Evolutionary conservation across 495 filamentous ascomycete genomes (phyloP).

Genomic region (Tricharina praecox): DNA sequence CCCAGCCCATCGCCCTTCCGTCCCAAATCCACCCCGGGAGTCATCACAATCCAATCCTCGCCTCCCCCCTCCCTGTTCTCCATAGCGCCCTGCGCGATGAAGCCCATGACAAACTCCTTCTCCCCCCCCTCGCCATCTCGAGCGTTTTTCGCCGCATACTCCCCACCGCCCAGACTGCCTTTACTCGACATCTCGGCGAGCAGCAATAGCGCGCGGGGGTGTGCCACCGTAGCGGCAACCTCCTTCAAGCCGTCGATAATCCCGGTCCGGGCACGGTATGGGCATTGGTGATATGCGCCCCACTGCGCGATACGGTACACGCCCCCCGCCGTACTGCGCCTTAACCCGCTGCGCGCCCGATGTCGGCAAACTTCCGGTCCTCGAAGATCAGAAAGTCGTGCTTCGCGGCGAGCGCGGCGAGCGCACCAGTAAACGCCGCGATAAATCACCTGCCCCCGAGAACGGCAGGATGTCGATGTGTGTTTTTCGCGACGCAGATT

Average conservation of each 20-base stretch:
- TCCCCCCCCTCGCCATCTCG: slow-evolving; percentile 62
- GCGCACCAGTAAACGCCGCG: slow-evolving; percentile 51
- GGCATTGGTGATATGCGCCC: slow-evolving; percentile 70
- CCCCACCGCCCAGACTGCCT: slow-evolving; percentile 41
- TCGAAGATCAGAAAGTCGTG: slow-evolving; percentile 80
- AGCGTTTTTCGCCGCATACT: slow-evolving; percentile 29
- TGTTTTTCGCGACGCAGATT: slow-evolving; percentile 49
- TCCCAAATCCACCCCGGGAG: slow-evolving; percentile 54
- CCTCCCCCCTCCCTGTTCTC: slow-evolving; percentile 37
- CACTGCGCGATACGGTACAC: slow-evolving; percentile 58
- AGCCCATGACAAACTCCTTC: slow-evolving; percentile 72
- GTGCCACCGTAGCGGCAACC: slow-evolving; percentile 37
- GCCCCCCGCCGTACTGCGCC: slow-evolving; percentile 60
- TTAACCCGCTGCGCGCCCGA: slow-evolving; percentile 70
- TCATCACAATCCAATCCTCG: slow-evolving; percentile 65
- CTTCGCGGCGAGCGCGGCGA: slow-evolving; percentile 44
- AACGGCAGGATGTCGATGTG: slow-evolving; percentile 46
- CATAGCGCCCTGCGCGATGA: slow-evolving; percentile 56
- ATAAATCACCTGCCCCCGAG: slow-evolving; percentile 33
- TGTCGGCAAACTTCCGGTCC: slow-evolving; percentile 74
- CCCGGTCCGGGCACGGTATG: slow-evolving; percentile 56
- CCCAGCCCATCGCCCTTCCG: slow-evolving; percentile 66
- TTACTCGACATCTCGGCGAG: slow-evolving; percentile 77
- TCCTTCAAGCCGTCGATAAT: slow-evolving; percentile 56
- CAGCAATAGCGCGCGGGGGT: slow-evolving; percentile 50